These are phyloP conservation scores for Rhizopogon rudus DNA, from an alignment of 768 basidiomycete genomes.

Conservation along the genomic window DNA sequence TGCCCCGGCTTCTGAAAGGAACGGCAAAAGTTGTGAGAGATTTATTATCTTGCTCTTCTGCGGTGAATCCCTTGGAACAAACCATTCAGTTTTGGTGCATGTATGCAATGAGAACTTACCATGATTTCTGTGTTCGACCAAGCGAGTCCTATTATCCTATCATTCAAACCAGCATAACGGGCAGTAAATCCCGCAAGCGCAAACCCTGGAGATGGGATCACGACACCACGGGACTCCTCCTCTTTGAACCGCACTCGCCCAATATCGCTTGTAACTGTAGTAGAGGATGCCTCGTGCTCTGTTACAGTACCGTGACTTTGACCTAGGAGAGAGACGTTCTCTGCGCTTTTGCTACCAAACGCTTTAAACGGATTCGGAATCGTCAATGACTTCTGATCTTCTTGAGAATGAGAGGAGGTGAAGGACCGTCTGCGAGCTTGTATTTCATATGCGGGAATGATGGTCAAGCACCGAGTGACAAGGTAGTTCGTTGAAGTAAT, in stretches of 20 bases:
- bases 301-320: conserved; percentile 13
- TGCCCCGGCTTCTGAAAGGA: conserved; percentile 15
- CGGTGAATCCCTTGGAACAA: conserved; percentile 15
- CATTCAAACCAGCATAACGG: conserved; percentile 17
- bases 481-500: conserved; percentile 41
- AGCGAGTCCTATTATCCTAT: conserved; percentile 33
- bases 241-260: conserved; percentile 23
- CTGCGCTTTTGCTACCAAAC: conserved; percentile 43
- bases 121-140: conserved; percentile 41
- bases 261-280: conserved; percentile 3
- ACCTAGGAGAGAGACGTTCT: conserved; percentile 29
- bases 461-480: conserved; percentile 34
- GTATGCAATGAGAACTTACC: conserved; percentile 4
- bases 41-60: conserved; percentile 4
- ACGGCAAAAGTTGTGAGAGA: conserved; percentile 6
- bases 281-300: conserved; percentile 23
- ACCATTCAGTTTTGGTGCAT: neutral
- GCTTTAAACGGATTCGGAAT: conserved; percentile 66
- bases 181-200: conserved; percentile 13
- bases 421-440: conserved; percentile 9
- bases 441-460: conserved; percentile 21
- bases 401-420: conserved; percentile 17
- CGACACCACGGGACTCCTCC: conserved; percentile 11
- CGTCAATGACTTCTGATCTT: conserved; percentile 29
- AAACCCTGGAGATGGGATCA: conserved; percentile 11